These are phyloP conservation scores for Metarhizium guizhouense DNA, from an alignment of 2,329 filamentous ascomycete genomes.

Conservation along the genomic window DNA sequence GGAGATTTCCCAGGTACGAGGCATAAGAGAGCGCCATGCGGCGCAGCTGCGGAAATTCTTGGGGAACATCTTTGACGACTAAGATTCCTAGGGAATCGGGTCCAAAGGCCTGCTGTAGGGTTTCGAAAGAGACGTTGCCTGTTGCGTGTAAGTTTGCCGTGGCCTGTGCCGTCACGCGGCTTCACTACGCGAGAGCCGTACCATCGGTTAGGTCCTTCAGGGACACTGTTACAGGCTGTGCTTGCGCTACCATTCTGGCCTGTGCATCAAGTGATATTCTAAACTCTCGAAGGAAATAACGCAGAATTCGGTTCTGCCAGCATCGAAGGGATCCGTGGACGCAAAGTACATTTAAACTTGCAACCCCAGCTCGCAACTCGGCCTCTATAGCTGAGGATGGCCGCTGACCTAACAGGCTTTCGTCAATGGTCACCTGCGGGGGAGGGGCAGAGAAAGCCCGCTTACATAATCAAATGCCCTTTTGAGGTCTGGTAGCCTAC, in stretches of 20 bases:
- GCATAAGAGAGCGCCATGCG: conserved; percentile 72
- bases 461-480: conserved; percentile 15
- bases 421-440: not conserved
- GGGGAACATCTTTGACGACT: conserved; percentile 77
- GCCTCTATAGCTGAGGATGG: too few relatives aligned
- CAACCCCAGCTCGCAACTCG: not conserved
- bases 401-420: too few relatives aligned
- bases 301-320: not conserved
- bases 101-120: conserved; percentile 74
- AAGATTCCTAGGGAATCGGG: conserved; percentile 87
- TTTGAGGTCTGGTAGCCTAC: not conserved
- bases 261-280: not conserved
- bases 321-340: not conserved
- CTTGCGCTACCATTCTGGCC: conserved; percentile 34
- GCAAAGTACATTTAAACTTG: not conserved
- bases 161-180: conserved; percentile 4
- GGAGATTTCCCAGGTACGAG: conserved; percentile 79
- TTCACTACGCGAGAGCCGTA: conserved; percentile 21
- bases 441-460: not conserved
- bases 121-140: conserved; percentile 60
- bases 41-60: conserved; percentile 62
- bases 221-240: conserved; percentile 51
- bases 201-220: conserved; percentile 51
- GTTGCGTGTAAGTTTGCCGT: conserved; percentile 7
- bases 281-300: not conserved